These are phyloP conservation scores for Neurospora pannonica DNA, from an alignment of 495 filamentous ascomycete species.

Conservation along the genomic window DNA sequence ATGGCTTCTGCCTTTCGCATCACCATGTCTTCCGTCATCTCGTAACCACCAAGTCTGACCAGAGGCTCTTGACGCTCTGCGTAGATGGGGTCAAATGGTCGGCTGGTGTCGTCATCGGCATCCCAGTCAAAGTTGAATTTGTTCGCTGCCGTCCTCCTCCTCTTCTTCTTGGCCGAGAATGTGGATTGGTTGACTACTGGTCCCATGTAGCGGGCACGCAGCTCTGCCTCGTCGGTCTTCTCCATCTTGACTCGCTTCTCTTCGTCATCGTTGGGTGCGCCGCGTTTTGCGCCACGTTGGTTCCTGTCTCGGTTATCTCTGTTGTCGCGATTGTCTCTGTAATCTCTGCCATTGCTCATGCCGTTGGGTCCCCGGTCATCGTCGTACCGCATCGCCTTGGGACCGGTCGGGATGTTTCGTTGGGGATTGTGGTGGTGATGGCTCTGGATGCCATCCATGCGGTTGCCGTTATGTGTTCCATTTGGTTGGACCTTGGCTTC, in stretches of 20 bases:
- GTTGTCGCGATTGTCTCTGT: slow-evolving; percentile 35
- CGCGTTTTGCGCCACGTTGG: slow-evolving; percentile 14
- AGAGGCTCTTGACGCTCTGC: slow-evolving; percentile 53
- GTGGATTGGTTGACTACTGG: slow-evolving; percentile 77
- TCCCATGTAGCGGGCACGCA: slow-evolving; percentile 86
- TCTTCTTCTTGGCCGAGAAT: slow-evolving; percentile 95
- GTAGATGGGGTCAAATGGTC: slow-evolving; percentile 85
- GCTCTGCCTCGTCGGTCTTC: slow-evolving; percentile 66
- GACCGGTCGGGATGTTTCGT: slow-evolving; percentile 60
- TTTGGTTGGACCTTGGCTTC: slow-evolving; percentile 20
- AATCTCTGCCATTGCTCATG: slow-evolving; percentile 44
- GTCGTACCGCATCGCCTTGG: slow-evolving; percentile 58
- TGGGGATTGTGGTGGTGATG: slow-evolving; percentile 17
- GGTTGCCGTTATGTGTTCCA: slow-evolving; percentile 10
- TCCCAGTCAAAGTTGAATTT: slow-evolving; percentile 99
- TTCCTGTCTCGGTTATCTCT: slow-evolving; percentile 25
- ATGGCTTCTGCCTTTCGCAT: slow-evolving; percentile 71
- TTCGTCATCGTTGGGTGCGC: slow-evolving; percentile 27
- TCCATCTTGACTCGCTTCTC: slow-evolving; percentile 52
- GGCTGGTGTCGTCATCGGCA: slow-evolving; percentile 85
- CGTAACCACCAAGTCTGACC: slow-evolving; percentile 76
- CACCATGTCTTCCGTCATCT: slow-evolving; percentile 58
- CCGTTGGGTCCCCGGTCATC: slow-evolving; percentile 22
- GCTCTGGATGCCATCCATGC: background rate
- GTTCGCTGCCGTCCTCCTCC: slow-evolving; percentile 83